phyloP scores from a whole-genome alignment of 768 basidiomycete species.

The Boletellus sp. region DNA sequence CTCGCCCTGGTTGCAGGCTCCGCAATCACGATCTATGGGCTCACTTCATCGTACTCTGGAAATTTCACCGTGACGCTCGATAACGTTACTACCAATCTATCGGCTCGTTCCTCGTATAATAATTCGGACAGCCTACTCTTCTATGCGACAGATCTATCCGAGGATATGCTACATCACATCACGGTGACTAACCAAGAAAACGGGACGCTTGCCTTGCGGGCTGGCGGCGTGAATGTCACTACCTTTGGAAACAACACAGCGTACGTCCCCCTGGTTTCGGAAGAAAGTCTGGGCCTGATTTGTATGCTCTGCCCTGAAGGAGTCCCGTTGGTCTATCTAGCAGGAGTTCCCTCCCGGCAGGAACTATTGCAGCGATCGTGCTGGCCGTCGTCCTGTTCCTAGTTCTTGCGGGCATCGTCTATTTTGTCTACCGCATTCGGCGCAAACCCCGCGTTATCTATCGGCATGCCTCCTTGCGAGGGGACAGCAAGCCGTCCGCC shows the following conservation, averaged over 20 bases:
- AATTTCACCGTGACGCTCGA: conserved; percentile 57
- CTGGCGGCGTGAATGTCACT: conserved; percentile 51
- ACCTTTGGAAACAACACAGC: conserved; percentile 30
- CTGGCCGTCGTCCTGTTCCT: conserved; percentile 54
- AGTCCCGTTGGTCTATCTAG: conserved; percentile 15
- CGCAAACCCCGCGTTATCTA: conserved; percentile 38
- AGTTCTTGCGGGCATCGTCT: conserved; percentile 40
- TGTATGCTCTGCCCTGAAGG: conserved; percentile 7
- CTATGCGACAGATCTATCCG: conserved; percentile 58
- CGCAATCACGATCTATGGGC: conserved; percentile 57
- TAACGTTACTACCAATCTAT: conserved; percentile 44
- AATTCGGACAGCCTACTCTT: conserved; percentile 55
- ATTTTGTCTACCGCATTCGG: conserved; percentile 46
- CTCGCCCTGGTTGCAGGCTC: conserved; percentile 42
- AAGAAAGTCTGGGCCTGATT: neutral
- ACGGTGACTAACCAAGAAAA: conserved; percentile 56
- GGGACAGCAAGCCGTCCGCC: neutral
- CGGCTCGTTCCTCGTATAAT: conserved; percentile 51
- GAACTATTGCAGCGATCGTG: conserved; percentile 64
- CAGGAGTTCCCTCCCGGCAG: conserved; percentile 36
- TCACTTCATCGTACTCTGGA: conserved; percentile 55
- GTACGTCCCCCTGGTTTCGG: conserved; percentile 25
- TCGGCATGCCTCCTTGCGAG: neutral
- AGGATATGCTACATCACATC: conserved; percentile 45
- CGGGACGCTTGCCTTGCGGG: conserved; percentile 44